Base-by-base conservation (phyloP, 495 filamentous ascomycete species). In the Talaromyces stipitatus region DNA sequence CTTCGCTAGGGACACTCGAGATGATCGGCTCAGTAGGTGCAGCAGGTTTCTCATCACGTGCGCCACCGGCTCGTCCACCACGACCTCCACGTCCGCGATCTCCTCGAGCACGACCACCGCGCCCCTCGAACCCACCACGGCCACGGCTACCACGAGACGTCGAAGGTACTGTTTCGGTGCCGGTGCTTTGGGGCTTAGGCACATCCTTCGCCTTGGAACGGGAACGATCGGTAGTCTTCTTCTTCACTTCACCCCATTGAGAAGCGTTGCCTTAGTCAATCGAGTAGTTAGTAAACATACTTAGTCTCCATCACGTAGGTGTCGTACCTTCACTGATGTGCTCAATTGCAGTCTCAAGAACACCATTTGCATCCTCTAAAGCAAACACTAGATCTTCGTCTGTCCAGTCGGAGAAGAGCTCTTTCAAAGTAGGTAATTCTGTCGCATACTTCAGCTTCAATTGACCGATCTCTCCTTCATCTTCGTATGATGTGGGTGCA, bases 161-260 rank as follows among this genome's bases (percentile, higher is more conserved):
- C 63, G 80, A 71, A 58, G 67, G 53, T 58, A 66, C 62, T 48
- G 69, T 56, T 59, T 75, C 77, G 60, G 77, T 69, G 16, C 78
- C 75, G 54, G 82, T 77, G 52, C 74, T 77, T 62, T 80, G 71
- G 12, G 76, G 64, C 32, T 57, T 60, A 32, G 61, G 55, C 45
- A 79, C 67, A 56, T 94, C 88, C 76, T 95, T 92, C 57, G 80
- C 74, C 79, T 96, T 99, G 52, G 92, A 82, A 60, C 85, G 86
- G 62, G 83, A 79, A 60, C 89, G 79, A 66, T 94, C 89, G 72
- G 91, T 89, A 67, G 85, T 87, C 70, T 86, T 86, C 80, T 95
- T 96, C 74, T 92, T 90, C 66, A 97, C 91, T 72, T 96, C 91
- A 59, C 86, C 89, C 88, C 95, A 99, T 78, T 92, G 91, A 60